phyloP scores from a whole-genome alignment of 1,139 yeast species.

The Debaryomyces singareniensis region DNA sequence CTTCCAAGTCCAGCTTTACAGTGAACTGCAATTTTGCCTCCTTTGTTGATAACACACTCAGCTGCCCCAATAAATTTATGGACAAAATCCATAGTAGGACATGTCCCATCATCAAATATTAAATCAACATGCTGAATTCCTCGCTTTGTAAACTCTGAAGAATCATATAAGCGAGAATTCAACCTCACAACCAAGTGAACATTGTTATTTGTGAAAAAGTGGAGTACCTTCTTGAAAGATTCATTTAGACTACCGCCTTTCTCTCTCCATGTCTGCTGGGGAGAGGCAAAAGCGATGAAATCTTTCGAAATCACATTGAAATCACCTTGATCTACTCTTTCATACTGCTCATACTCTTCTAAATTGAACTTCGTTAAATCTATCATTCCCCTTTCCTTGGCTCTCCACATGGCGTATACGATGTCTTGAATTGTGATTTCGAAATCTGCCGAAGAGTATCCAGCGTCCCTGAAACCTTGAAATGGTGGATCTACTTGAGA shows the following conservation, averaged over 20 bases:
- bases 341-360: constrained; percentile 91
- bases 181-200: constrained; percentile 88
- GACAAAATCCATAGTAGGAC: constrained; percentile 91
- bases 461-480: constrained; percentile 94
- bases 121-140: constrained; percentile 88
- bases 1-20: constrained; percentile 98
- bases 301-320: constrained; percentile 88
- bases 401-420: constrained; percentile 96
- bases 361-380: constrained; percentile 84
- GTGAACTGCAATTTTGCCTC: constrained; percentile 95
- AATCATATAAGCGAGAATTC: constrained; percentile 86
- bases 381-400: constrained; percentile 87
- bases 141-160: constrained; percentile 71
- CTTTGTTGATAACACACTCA: constrained; percentile 73
- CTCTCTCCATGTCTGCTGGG: constrained; percentile 59
- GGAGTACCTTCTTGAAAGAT: constrained; percentile 75
- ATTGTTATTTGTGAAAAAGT: constrained; percentile 62
- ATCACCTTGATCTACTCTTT: constrained; percentile 95
- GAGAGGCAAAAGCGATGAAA: constrained; percentile 96
- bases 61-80: constrained; percentile 92
- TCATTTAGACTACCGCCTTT: constrained; percentile 47
- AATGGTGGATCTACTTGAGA: constrained; percentile 91
- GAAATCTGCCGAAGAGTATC: constrained; percentile 91
- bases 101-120: constrained; percentile 97
- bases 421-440: constrained; percentile 90